A percentile compares a stretch with the other conserved stretches of the same genome.
phyloP scores from a whole-genome alignment of 257 asterid genomes.

The Penstemon newberryi region DNA sequence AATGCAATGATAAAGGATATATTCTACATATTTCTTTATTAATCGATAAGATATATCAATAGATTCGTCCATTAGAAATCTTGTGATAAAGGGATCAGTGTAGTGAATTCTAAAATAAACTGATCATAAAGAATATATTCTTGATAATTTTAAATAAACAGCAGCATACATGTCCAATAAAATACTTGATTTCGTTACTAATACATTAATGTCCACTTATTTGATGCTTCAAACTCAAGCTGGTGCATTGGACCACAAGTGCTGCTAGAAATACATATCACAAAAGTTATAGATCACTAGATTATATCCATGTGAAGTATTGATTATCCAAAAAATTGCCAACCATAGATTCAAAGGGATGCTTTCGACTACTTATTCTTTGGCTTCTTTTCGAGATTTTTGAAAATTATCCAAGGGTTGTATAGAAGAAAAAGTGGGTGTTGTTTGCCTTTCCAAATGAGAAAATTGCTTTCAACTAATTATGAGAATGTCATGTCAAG shows the following conservation, averaged over 20 bases:
- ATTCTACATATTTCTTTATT: neutral
- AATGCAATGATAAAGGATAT: neutral
- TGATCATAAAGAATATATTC: neutral
- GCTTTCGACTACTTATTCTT: no score
- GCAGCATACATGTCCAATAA: conserved; percentile 9
- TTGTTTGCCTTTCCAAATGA: no score
- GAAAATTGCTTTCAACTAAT: no score
- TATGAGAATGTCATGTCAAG: no score
- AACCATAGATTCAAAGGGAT: neutral
- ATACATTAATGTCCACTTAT: conserved; percentile 4
- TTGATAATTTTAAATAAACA: neutral
- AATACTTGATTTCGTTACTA: no score
- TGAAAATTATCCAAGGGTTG: no score
- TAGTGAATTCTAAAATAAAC: neutral
- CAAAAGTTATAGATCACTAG: neutral
- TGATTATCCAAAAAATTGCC: neutral
- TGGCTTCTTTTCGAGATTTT: no score
- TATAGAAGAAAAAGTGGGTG: no score
- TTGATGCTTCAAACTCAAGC: conserved; percentile 9
- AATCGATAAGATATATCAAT: neutral
- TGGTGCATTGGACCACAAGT: neutral
- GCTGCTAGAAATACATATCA: neutral
- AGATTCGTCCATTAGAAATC: neutral
- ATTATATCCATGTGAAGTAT: neutral
- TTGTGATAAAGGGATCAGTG: neutral